A percentile compares a stretch with the other conserved stretches of the same genome.
Evolutionary conservation across 768 basidiomycete species (phyloP).

Genomic region (Calocybe indica): DNA sequence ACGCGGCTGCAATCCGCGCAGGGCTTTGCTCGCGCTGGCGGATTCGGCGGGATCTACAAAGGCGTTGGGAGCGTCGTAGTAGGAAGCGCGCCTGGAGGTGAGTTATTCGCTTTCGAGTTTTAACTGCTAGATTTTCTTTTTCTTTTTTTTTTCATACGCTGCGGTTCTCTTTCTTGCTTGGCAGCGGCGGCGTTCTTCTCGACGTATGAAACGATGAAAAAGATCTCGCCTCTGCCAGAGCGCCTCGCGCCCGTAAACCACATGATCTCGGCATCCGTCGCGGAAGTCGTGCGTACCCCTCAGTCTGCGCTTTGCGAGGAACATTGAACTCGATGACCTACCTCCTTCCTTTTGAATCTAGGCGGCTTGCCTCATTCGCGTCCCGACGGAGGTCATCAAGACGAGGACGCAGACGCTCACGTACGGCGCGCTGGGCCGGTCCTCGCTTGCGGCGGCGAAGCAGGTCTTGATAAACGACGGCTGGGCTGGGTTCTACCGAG

Average conservation of each 20-base stretch:
- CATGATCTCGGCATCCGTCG: constrained; percentile 52
- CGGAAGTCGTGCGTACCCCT: constrained; percentile 44
- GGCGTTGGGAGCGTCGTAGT: constrained; percentile 92
- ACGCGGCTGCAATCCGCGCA: constrained; percentile 87
- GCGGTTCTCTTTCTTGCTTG: neutral
- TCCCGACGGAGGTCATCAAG: constrained; percentile 96
- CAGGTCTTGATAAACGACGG: constrained; percentile 59
- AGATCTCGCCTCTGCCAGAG: constrained; percentile 53
- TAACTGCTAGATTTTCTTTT: neutral
- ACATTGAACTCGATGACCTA: constrained; percentile 8
- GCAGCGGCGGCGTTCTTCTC: constrained; percentile 94
- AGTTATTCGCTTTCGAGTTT: constrained; percentile 5
- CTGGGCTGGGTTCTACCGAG: constrained; percentile 77
- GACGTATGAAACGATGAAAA: constrained; percentile 87
- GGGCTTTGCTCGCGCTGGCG: constrained; percentile 83
- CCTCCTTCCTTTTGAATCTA: constrained; percentile 19
- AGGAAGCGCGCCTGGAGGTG: constrained; percentile 94
- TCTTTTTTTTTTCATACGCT: neutral
- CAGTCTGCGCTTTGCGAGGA: constrained; percentile 6
- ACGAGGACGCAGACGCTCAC: constrained; percentile 84
- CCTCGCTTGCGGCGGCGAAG: constrained; percentile 56
- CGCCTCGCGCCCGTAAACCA: constrained; percentile 57
- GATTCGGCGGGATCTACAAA: constrained; percentile 86
- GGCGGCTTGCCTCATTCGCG: constrained; percentile 88
- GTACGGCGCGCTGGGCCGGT: constrained; percentile 50